phyloP scores from a whole-genome alignment of 2,329 filamentous ascomycete species.

The Aureobasidium sp. region DNA sequence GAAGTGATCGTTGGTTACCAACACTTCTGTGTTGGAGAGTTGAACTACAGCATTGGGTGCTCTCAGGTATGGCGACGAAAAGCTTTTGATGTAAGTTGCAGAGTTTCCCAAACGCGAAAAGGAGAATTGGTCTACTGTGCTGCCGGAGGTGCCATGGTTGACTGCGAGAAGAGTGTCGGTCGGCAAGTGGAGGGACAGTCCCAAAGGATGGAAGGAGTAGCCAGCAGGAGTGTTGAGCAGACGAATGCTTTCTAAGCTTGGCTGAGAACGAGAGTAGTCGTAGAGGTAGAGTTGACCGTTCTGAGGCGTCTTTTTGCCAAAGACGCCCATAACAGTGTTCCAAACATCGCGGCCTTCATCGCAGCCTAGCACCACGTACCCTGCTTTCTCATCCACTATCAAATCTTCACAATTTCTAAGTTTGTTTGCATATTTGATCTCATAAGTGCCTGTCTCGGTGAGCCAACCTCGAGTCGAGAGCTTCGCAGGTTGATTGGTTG shows the following conservation, averaged over 20 bases:
- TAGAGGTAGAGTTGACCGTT: slow-evolving; percentile 34
- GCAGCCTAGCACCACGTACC: slow-evolving; percentile 38
- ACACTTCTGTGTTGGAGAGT: slow-evolving; percentile 28
- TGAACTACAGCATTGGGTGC: slow-evolving; percentile 36
- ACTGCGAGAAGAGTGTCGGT: slow-evolving; percentile 34
- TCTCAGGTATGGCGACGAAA: slow-evolving; percentile 28
- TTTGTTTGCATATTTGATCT: slow-evolving; percentile 30
- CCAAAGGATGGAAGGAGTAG: slow-evolving; percentile 37
- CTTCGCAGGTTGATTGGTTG: not conserved
- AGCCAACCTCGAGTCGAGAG: slow-evolving; percentile 11
- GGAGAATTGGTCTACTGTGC: slow-evolving; percentile 32
- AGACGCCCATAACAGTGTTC: slow-evolving; percentile 38
- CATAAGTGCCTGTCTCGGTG: slow-evolving; percentile 17
- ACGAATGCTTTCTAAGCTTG: slow-evolving; percentile 22
- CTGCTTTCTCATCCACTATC: slow-evolving; percentile 30
- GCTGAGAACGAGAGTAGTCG: slow-evolving; percentile 28
- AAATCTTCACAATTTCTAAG: slow-evolving; percentile 41
- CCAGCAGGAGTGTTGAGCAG: slow-evolving; percentile 23
- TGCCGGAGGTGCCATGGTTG: slow-evolving; percentile 33
- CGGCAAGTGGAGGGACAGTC: slow-evolving; percentile 32
- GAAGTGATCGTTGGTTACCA: slow-evolving; percentile 40
- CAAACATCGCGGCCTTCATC: slow-evolving; percentile 37
- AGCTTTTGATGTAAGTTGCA: slow-evolving; percentile 27
- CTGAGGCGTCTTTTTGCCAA: not conserved
- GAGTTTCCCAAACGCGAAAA: slow-evolving; percentile 23